Percentiles rank a stretch among this genome's conserved stretches.
Conservation (phyloP, 2,329 filamentous ascomycete genomes). For the Microsporum canis region DNA sequence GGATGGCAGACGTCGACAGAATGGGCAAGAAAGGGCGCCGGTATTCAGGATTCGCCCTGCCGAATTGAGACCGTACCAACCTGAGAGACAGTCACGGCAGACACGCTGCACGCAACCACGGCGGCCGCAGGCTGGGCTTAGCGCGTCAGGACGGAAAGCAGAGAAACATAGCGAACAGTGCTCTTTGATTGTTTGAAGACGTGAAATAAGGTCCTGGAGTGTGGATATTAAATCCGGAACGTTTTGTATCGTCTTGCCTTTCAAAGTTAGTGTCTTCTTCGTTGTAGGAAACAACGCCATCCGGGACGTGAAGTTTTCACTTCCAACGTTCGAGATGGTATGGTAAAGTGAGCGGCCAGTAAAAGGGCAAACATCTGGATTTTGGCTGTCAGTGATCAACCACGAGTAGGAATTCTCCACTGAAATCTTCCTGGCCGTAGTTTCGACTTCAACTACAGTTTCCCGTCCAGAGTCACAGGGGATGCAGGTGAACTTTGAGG, state of each 20-base stretch:
- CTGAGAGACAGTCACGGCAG: constrained; percentile 31
- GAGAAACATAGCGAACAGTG: constrained; percentile 40
- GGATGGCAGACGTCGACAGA: constrained; percentile 38
- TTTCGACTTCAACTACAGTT: constrained; percentile 31
- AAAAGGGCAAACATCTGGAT: constrained; percentile 30
- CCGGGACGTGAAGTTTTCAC: constrained; percentile 26
- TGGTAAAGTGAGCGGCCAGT: constrained; percentile 33
- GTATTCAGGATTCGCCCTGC: constrained; percentile 38
- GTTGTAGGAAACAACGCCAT: constrained; percentile 28
- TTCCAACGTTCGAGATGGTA: constrained; percentile 25
- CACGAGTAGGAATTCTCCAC: constrained; percentile 35
- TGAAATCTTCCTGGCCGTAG: constrained; percentile 28
- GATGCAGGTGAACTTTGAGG: constrained; percentile 30
- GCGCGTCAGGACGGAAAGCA: constrained; percentile 24
- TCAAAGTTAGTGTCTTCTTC: constrained; percentile 11
- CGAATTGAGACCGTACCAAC: constrained; percentile 40
- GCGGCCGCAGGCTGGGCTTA: constrained; percentile 38
- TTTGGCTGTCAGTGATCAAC: constrained; percentile 35
- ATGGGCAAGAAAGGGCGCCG: constrained; percentile 40
- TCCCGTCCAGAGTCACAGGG: constrained; percentile 29
- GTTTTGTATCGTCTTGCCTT: constrained; percentile 37
- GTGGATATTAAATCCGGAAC: constrained; percentile 23
- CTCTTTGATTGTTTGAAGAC: constrained; percentile 30
- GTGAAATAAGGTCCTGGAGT: constrained; percentile 30
- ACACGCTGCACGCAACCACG: constrained; percentile 36